Percentiles rank a stretch among this genome's conserved stretches.
phyloP scores from a whole-genome alignment of 495 filamentous ascomycete species.

The Aspergillus affinis region DNA sequence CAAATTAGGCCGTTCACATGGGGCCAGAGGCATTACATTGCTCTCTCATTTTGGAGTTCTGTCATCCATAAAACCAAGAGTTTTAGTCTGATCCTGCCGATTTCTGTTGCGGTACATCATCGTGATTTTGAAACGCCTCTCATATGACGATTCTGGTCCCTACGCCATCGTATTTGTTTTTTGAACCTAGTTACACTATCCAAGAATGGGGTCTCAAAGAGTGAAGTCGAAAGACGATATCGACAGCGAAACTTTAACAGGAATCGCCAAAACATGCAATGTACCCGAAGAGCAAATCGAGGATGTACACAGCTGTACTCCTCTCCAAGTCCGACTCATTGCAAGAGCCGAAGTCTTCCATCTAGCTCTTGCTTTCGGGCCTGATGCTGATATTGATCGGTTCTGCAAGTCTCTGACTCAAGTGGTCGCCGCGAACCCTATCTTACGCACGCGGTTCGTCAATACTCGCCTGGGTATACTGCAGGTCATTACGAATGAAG shows the following conservation, averaged over 20 bases:
- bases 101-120: too few species aligned
- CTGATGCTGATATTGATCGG: not conserved
- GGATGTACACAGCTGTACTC: not conserved
- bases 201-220: not conserved
- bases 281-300: not conserved
- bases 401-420: not conserved
- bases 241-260: not conserved
- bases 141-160: not conserved
- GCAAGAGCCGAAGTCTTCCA: not conserved
- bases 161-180: not conserved
- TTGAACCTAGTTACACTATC: not conserved
- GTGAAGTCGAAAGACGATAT: not conserved
- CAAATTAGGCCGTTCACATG: too few species aligned
- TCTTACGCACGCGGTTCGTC: not conserved
- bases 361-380: not conserved
- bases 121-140: not conserved
- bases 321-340: not conserved
- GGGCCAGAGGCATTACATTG: too few species aligned
- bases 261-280: not conserved
- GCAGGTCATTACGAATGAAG: not conserved
- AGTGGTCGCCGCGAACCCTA: not conserved
- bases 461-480: not conserved
- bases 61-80: too few species aligned
- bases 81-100: too few species aligned
- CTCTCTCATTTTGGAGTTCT: too few species aligned